These are phyloP conservation scores for Breviolum minutum DNA, from an alignment of 73 alveolate species.

Conservation along the genomic window DNA sequence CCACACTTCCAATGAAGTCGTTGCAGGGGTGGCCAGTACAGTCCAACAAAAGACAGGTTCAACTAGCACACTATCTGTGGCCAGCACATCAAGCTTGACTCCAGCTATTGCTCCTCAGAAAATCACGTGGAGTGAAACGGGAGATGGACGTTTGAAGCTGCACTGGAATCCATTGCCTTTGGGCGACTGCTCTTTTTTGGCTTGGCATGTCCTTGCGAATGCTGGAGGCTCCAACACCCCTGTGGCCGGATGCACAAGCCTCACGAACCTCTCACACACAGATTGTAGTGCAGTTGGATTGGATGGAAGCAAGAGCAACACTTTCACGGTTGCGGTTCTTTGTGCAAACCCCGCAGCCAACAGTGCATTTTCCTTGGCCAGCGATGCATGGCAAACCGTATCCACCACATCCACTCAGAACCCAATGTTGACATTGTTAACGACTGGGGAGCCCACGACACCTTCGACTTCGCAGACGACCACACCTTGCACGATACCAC, in stretches of 20 bases:
- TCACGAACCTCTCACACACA: slow-evolving; percentile 57
- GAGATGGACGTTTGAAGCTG: slow-evolving; percentile 7
- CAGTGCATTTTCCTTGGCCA: slow-evolving; percentile 18
- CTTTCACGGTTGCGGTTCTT: slow-evolving; percentile 25
- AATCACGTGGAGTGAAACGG: background rate
- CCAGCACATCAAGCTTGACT: background rate
- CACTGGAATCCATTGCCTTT: slow-evolving; percentile 46
- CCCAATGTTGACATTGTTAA: no score
- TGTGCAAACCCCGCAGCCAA: slow-evolving; percentile 54
- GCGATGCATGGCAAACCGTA: slow-evolving; percentile 17
- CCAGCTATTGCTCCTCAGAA: slow-evolving; percentile 55
- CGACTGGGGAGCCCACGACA: background rate
- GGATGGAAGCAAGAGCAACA: background rate
- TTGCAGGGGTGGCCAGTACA: slow-evolving; percentile 16
- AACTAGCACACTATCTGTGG: background rate
- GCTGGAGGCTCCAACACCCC: background rate
- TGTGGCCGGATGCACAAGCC: slow-evolving; percentile 6
- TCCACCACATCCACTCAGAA: background rate
- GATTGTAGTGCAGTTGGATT: slow-evolving; percentile 20
- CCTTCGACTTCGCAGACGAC: background rate
- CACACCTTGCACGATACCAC: background rate
- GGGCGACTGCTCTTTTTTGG: slow-evolving; percentile 67
- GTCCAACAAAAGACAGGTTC: slow-evolving; percentile 17
- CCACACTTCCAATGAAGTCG: slow-evolving; percentile 14
- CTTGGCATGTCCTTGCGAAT: slow-evolving; percentile 53